Evolutionary conservation across 352 stramenopile genomes (phyloP).

Genomic region (Globisporangium megalacanthum): DNA sequence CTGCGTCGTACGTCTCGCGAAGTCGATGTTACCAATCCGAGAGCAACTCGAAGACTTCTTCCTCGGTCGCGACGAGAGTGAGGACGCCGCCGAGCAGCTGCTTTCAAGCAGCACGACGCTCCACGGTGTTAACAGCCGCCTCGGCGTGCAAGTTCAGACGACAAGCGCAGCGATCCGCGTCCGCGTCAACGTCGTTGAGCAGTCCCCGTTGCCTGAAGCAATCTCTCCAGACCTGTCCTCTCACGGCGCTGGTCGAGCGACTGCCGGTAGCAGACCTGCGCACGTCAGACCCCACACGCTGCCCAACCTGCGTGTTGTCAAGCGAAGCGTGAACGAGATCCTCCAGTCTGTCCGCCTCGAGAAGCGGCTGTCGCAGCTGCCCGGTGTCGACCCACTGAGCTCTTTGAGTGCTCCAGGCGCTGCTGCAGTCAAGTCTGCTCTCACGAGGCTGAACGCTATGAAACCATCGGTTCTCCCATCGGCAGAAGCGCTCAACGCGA

Average conservation of each 20-base stretch:
- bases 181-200: conserved; percentile 32
- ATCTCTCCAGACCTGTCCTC: neutral
- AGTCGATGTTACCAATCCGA: conserved; percentile 21
- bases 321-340: conserved; percentile 73
- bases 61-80: conserved; percentile 31
- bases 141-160: conserved; percentile 33
- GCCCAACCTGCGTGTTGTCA: conserved; percentile 28
- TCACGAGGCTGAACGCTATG: conserved; percentile 23
- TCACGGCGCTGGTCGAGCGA: neutral
- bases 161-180: conserved; percentile 33
- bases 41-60: conserved; percentile 65
- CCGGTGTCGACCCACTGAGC: conserved; percentile 4
- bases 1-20: conserved; percentile 29
- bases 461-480: neutral
- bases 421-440: conserved; percentile 19
- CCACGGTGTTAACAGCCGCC: conserved; percentile 16
- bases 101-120: conserved; percentile 5
- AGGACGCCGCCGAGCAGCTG: neutral
- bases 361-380: conserved; percentile 28
- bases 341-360: conserved; percentile 43
- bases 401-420: neutral
- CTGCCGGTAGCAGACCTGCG: neutral
- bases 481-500: neutral
- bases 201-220: neutral
- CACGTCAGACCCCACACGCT: conserved; percentile 1